Evolutionary conservation across 352 stramenopile species (phyloP), one percentile per base, ranked within the genome.

Genomic region (Blastocystis sp.): DNA sequence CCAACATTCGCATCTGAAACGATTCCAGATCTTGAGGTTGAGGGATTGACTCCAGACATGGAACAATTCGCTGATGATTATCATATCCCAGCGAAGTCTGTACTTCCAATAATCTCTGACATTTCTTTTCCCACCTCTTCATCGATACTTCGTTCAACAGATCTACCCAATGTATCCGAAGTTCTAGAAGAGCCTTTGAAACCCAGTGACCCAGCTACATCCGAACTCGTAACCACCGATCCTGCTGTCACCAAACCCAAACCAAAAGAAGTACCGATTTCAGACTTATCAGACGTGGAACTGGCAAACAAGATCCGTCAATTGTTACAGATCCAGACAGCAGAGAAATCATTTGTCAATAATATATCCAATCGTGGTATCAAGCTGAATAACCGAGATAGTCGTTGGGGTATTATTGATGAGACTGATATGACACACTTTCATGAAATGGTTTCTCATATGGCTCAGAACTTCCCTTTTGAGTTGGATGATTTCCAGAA

Each of bases 401-500:
- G 12, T 16, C 71, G 16, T 19, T 87, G 39, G 2, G 42, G 52
- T 11, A 51, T 77, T 5, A 42, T 65, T 27, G 77, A 87, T 35
- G 57, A 29, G 6, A 29, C 16, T 19, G 65, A 87, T 39, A 65
- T 87, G 77, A 32, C 59, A 16, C 35, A 87, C n/a, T 78, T 87
- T 39, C 39, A 32, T 12, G 32, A 61, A 43, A 19, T 87, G 21
- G 24, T 87, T 16, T 54, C 77, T 1, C 77, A 87, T 29, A 66
- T 75, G 35, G 89, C 89, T 19, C 65, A 93, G 11, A 88, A 88
- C 24, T 95, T 91, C 87, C 91, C 92, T 11, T 95, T 95, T 74
- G 90, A 92, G 87, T 91, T 98, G 27, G 95, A 99, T 90, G 91
- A 92, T 73, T 98, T 98, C 90, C 96, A 98, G 89, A 97, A 98